Base-by-base conservation (phyloP, 192 early-diverging fungal species). In the Entomortierella lignicola region DNA sequence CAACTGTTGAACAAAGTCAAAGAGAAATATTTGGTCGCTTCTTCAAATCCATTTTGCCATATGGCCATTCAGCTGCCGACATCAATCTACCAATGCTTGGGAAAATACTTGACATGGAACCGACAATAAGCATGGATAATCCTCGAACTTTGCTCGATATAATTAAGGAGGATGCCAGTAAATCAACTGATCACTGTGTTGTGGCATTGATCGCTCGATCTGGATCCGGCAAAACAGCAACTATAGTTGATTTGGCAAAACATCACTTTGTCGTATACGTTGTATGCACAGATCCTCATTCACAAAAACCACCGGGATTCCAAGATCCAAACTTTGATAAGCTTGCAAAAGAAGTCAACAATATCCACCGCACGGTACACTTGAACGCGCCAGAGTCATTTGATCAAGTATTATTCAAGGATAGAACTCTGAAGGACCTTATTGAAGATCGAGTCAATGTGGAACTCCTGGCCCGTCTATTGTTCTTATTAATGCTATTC, bases 191-290 rank as follows among this genome's bases (percentile, higher is more conserved):
- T 60, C 47, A 44, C 21, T 26, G 50, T 47, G 58, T 71, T n/a
- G 69, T 80, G 52, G 69, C 79, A 31, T 32, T 81, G 59, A 65
- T 81, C 57, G 70, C 21, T 44, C 70, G 39, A 39, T 73, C 80
- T 8, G 71, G 80, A 1, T 81, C 80, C 73, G 60, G 70, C 58
- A 43, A 69, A 21, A 21, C 50, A 30, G 0, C 65, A 73, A 69
- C 60, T 10, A 65, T 70, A 34, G 39, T 74, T 31, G 58, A 63
- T 1, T 60, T 81, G 60, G 70, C 58, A 43, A 69, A 21, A 21
- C 50, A 30, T 2, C 65, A 73, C 66, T 69, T 72, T 81, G 77
- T 69, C 42, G 63, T 82, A 34, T 82, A 74, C 32, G 53, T 31
- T 23, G 65, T 69, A 2, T 74, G 80, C 30, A 64, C 23, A 0